Evolutionary conservation across 2,329 filamentous ascomycete genomes (phyloP).

Genomic region (Phyllosticta citrichinensis): DNA sequence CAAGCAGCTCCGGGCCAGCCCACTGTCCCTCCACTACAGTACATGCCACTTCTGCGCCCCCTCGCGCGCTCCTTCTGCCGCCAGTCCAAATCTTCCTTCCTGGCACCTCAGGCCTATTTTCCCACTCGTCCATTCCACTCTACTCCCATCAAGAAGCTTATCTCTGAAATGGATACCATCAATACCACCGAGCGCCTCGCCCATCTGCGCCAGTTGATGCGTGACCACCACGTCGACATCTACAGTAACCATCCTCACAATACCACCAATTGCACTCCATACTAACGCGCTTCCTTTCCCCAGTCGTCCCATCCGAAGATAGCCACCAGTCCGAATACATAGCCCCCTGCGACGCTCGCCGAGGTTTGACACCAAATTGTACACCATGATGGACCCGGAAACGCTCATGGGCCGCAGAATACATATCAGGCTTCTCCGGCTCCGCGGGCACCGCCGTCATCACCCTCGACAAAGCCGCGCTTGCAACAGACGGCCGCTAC

Average conservation of each 20-base stretch:
- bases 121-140: slow-evolving; percentile 20
- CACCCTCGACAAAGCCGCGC: slow-evolving; percentile 72
- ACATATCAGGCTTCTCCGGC: slow-evolving; percentile 87
- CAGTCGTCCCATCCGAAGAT: slow-evolving; percentile 94
- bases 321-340: slow-evolving; percentile 98
- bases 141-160: slow-evolving; percentile 18
- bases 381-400: slow-evolving; percentile 11
- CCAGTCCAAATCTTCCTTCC: slow-evolving; percentile 16
- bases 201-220: slow-evolving; percentile 76
- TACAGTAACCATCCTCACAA: slow-evolving; percentile 57
- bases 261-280: slow-evolving; percentile 16
- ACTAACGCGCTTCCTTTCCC: slow-evolving; percentile 27
- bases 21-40: background rate
- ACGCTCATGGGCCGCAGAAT: slow-evolving; percentile 42
- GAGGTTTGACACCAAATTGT: slow-evolving; percentile 41
- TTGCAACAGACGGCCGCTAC: slow-evolving; percentile 93
- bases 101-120: slow-evolving; percentile 6
- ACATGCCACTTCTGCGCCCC: slow-evolving; percentile 23
- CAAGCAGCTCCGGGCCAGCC: background rate
- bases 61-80: slow-evolving; percentile 20
- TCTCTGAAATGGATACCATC: slow-evolving; percentile 63
- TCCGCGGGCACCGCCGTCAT: slow-evolving; percentile 90
- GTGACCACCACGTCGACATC: slow-evolving; percentile 73
- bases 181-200: slow-evolving; percentile 68
- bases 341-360: slow-evolving; percentile 83